Percentiles rank a stretch among this genome's conserved stretches.
Evolutionary conservation across 495 filamentous ascomycete genomes (phyloP).

Genomic region (Lasiosphaeria hispida): DNA sequence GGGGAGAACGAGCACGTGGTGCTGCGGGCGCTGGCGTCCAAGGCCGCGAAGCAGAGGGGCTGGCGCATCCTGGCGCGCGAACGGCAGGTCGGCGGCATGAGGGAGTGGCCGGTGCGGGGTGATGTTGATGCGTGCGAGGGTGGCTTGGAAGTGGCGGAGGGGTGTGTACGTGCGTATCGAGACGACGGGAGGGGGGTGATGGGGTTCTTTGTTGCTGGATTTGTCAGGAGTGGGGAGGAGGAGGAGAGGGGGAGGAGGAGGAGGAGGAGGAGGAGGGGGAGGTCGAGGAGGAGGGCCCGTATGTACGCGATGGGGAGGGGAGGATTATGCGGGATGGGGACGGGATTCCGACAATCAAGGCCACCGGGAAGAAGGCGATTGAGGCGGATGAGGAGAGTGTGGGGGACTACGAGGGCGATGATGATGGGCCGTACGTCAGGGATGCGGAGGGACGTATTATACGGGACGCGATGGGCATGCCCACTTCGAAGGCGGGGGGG

Average conservation of each 20-base stretch:
- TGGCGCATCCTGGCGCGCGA: constrained; percentile 72
- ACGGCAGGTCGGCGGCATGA: constrained; percentile 68
- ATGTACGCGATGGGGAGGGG: constrained; percentile 37
- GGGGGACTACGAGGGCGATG: constrained; percentile 19
- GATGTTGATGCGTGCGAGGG: constrained; percentile 61
- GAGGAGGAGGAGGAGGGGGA: constrained; percentile 19
- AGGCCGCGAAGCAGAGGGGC: constrained; percentile 62
- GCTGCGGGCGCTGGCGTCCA: constrained; percentile 59
- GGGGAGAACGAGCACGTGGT: constrained; percentile 90
- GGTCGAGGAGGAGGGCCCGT: constrained; percentile 30
- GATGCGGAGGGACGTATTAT: constrained; percentile 33
- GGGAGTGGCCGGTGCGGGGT: constrained; percentile 70
- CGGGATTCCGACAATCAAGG: constrained; percentile 42
- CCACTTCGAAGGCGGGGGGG: constrained; percentile 29
- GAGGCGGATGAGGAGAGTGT: constrained; percentile 26
- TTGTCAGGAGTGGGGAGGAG: constrained; percentile 38
- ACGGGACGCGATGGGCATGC: constrained; percentile 37
- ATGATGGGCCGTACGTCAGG: constrained; percentile 30
- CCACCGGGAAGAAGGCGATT: constrained; percentile 22
- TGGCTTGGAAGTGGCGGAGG: constrained; percentile 51
- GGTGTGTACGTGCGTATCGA: constrained; percentile 77
- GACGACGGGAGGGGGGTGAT: constrained; percentile 69
- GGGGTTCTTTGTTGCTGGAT: constrained; percentile 50
- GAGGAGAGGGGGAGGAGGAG: constrained; percentile 16
- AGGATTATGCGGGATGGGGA: constrained; percentile 35